Percentiles rank a stretch among this genome's conserved stretches.
Conservation (phyloP, 768 basidiomycete genomes). For the Amanita thiersii region DNA sequence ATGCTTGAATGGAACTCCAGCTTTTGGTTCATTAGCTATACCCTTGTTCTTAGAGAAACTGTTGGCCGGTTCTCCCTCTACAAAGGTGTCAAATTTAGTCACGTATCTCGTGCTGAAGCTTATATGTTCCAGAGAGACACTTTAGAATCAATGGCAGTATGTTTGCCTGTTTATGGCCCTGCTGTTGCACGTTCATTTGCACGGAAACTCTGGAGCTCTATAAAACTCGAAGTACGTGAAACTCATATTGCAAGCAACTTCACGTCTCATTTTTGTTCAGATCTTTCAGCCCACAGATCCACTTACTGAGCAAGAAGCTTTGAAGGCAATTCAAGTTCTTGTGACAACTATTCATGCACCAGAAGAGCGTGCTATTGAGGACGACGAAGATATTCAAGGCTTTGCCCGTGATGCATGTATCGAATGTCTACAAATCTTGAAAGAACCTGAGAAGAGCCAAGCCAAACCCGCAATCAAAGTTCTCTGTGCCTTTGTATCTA, state of each 20-base stretch:
- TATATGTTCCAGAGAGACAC: constrained; percentile 63
- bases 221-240: constrained; percentile 75
- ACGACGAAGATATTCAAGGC: constrained; percentile 37
- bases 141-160: constrained; percentile 65
- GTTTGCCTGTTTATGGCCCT: constrained; percentile 81
- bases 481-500: constrained; percentile 67
- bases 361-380: constrained; percentile 29
- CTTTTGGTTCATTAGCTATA: constrained; percentile 78
- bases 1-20: constrained; percentile 72
- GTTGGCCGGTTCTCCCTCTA: constrained; percentile 66
- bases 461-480: constrained; percentile 84
- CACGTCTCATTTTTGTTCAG: constrained; percentile 28
- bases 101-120: not conserved
- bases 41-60: constrained; percentile 92
- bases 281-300: constrained; percentile 88
- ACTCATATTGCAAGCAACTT: not conserved
- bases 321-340: constrained; percentile 65
- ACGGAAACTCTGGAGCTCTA: constrained; percentile 78
- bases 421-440: constrained; percentile 72
- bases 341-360: constrained; percentile 62
- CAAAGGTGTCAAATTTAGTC: constrained; percentile 79
- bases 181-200: constrained; percentile 52
- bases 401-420: constrained; percentile 69
- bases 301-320: constrained; percentile 64
- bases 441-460: constrained; percentile 91